Evolutionary conservation across 2,329 filamentous ascomycete genomes (phyloP), one percentile per base, ranked within the genome.

Genomic region (Fusarium sp.): DNA sequence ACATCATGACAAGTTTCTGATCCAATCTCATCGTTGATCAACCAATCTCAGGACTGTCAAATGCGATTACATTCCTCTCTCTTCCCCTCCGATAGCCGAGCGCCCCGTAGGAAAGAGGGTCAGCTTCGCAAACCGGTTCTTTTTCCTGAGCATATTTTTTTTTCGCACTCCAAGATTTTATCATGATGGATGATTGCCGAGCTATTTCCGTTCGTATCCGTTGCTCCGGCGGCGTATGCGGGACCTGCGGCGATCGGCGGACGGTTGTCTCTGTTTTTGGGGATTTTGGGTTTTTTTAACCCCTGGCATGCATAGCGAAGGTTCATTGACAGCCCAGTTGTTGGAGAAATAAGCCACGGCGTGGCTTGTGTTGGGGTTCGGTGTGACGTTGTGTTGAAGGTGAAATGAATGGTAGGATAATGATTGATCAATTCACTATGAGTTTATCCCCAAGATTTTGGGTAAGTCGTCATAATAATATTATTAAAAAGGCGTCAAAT

Each of bases 151-250:
- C 25, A 27, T 45, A 17, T 20, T 23, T 43, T 18, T 43, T 18
- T 51, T 54, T 29, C 27, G 14, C 20, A 15, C 20, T 33, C 11
- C 14, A 29, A 36, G 11, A 23, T 48, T 53, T 61, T 21, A 37
- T 51, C 36, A 56, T 48, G 46, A 55, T 20, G 17, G 15, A n/a
- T 29, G 49, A 33, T 68, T 67, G 49, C 70, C 70, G 70, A 72
- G 66, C 57, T 72, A 72, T 70, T 71, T 68, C 70, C 70, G 70
- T 40, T 6, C 29, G 25, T n/a, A 36, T 64, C 60, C 61, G 18
- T 43, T 70, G 56, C 70, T 64, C 70, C 68, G 70, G 63, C 33
- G 49, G 50, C 61, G 18, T 46, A 23, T 67, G 53, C 53, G 59
- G 64, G 54, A 49, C 41, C 41, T 57, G 54, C 67, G 56, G 60